Percentiles rank a stretch among this genome's conserved stretches.
Conservation (phyloP, 805 yeast genomes). For the Kregervanrija delftensis region DNA sequence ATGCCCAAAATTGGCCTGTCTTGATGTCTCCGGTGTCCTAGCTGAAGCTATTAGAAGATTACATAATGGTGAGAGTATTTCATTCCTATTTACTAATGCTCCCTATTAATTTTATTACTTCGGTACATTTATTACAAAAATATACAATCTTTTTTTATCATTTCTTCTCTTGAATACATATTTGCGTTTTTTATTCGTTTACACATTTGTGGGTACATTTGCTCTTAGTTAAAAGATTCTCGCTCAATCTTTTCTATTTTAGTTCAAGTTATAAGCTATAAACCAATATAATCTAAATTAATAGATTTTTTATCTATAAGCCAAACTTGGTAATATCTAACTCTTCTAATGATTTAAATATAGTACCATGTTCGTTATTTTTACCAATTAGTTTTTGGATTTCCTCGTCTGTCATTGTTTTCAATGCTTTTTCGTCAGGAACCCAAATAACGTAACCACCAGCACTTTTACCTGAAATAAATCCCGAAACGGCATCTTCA, state of each 20-base stretch:
- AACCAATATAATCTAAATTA: not conserved
- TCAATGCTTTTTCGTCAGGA: slow-evolving; percentile 72
- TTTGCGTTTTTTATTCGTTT: not conserved
- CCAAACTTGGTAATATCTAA: slow-evolving; percentile 46
- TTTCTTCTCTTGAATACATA: not conserved
- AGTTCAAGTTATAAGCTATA: not conserved
- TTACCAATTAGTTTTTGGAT: slow-evolving; percentile 38
- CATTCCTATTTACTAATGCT: slow-evolving; percentile 74
- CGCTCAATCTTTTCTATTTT: not conserved
- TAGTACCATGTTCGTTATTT: slow-evolving; percentile 43
- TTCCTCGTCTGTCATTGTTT: slow-evolving; percentile 43
- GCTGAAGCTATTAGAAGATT: slow-evolving; percentile 93
- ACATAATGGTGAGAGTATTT: slow-evolving; percentile 94
- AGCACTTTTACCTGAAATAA: slow-evolving; percentile 73
- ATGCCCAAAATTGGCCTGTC: slow-evolving; percentile 67
- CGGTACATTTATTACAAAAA: not conserved
- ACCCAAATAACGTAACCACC: slow-evolving; percentile 91
- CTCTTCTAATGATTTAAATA: slow-evolving; percentile 43
- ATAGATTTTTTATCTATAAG: slow-evolving; percentile 17
- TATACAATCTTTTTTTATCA: not conserved
- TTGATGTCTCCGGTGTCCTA: slow-evolving; percentile 78
- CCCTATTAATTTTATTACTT: slow-evolving; percentile 28
- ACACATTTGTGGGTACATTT: no score
- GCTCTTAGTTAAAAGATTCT: no score
- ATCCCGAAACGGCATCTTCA: slow-evolving; percentile 96